Conservation (phyloP, 805 yeast species). For the Saccharomycopsis sp. region DNA sequence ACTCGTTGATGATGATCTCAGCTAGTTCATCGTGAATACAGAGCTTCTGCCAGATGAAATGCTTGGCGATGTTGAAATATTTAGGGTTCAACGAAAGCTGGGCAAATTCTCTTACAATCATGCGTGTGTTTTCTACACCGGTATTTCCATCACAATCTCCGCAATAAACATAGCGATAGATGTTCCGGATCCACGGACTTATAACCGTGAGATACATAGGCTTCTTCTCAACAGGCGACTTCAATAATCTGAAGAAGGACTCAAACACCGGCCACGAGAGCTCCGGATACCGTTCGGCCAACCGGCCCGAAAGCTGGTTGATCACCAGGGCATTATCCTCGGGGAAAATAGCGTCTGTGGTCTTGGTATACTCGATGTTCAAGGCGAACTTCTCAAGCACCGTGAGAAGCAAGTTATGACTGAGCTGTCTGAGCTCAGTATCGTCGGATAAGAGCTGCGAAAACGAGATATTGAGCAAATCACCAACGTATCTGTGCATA, state of each 20-base stretch:
- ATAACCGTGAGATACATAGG: slow-evolving; percentile 31
- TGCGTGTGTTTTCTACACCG: slow-evolving; percentile 43
- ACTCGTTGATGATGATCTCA: slow-evolving; percentile 43
- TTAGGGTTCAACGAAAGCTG: slow-evolving; percentile 35
- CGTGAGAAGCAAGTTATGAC: slow-evolving; percentile 1
- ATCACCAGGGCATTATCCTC: slow-evolving; percentile 46
- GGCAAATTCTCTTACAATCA: slow-evolving; percentile 43
- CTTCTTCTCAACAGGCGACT: background rate
- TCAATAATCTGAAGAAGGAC: slow-evolving; percentile 33
- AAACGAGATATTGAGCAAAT: slow-evolving; percentile 11
- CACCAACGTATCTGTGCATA: slow-evolving; percentile 9
- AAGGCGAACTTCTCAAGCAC: slow-evolving; percentile 39
- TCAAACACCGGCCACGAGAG: slow-evolving; percentile 43
- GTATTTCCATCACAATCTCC: slow-evolving; percentile 29
- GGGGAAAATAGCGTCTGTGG: slow-evolving; percentile 45
- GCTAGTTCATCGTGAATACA: slow-evolving; percentile 41
- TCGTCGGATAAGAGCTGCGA: slow-evolving; percentile 18
- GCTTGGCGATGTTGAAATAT: slow-evolving; percentile 36
- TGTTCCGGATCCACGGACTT: slow-evolving; percentile 50
- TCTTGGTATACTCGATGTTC: slow-evolving; percentile 37
- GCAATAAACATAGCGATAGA: slow-evolving; percentile 40
- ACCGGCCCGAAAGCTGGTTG: slow-evolving; percentile 38
- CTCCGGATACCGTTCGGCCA: slow-evolving; percentile 41
- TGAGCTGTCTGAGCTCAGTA: slow-evolving; percentile 26
- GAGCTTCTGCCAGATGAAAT: slow-evolving; percentile 44